A percentile compares a stretch with the other conserved stretches of the same genome.
These are phyloP conservation scores for Elongisporangium undulatum DNA, from an alignment of 352 stramenopile genomes.

Conservation along the genomic window DNA sequence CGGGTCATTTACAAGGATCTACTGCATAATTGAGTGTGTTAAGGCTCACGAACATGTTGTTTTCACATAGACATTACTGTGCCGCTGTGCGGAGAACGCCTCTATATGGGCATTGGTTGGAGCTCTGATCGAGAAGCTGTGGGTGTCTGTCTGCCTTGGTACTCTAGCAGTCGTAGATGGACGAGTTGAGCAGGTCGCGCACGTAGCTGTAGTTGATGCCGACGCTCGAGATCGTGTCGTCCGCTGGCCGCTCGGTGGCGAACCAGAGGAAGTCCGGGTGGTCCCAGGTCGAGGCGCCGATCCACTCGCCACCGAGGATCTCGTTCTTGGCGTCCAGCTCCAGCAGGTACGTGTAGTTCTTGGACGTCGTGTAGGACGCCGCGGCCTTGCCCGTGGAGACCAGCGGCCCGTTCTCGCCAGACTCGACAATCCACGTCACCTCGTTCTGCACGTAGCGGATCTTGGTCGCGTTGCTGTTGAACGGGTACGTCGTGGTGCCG, in stretches of 20 bases:
- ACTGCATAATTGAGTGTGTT: not conserved
- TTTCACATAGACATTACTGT: not conserved
- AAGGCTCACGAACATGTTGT: not conserved
- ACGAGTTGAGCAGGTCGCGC: constrained; percentile 14
- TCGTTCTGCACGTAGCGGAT: constrained; percentile 39
- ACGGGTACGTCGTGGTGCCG: constrained; percentile 37
- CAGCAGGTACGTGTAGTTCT: constrained; percentile 40
- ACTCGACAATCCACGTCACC: constrained; percentile 42
- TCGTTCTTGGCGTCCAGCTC: constrained; percentile 27
- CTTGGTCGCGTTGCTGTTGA: constrained; percentile 33
- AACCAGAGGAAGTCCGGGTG: constrained; percentile 47
- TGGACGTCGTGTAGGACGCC: constrained; percentile 14
- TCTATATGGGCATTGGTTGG: not conserved
- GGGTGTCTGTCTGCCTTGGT: too few species aligned
- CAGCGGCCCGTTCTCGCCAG: constrained; percentile 32
- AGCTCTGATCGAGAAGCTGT: not conserved
- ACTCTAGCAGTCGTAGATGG: constrained; percentile 5
- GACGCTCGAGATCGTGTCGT: constrained; percentile 20
- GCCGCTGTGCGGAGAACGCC: not conserved
- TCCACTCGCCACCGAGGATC: constrained; percentile 42
- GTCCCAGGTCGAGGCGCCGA: constrained; percentile 22
- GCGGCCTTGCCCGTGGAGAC: constrained; percentile 17
- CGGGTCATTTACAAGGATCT: not conserved
- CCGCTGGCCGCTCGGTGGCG: constrained; percentile 16
- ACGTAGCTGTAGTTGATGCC: constrained; percentile 30